These are phyloP conservation scores for Heimioporus sp. DNA, from an alignment of 768 basidiomycete genomes.

Conservation along the genomic window DNA sequence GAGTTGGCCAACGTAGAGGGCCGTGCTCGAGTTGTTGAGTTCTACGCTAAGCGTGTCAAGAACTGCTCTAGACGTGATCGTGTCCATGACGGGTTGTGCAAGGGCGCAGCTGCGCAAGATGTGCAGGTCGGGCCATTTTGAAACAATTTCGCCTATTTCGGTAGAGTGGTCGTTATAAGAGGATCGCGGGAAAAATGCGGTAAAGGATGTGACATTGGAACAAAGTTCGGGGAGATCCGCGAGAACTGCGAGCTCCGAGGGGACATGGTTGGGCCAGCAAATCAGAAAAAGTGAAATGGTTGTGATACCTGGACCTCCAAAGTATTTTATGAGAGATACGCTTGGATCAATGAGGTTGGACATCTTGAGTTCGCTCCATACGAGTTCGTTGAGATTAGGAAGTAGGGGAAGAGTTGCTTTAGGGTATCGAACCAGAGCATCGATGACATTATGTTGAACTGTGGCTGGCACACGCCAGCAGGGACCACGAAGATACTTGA, in stretches of 20 bases:
- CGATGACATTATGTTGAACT: slow-evolving; percentile 17
- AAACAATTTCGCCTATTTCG: slow-evolving; percentile 24
- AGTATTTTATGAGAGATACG: slow-evolving; percentile 24
- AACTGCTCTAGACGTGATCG: slow-evolving; percentile 1
- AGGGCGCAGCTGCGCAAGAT: slow-evolving; percentile 19
- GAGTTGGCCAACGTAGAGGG: slow-evolving; percentile 17
- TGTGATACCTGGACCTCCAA: slow-evolving; percentile 20
- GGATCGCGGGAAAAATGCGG: slow-evolving; percentile 24
- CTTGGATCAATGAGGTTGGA: slow-evolving; percentile 20
- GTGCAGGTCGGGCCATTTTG: slow-evolving; percentile 18
- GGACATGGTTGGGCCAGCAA: slow-evolving; percentile 24
- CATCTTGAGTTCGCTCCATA: slow-evolving; percentile 26
- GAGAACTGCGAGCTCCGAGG: slow-evolving; percentile 21
- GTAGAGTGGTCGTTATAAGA: slow-evolving; percentile 26
- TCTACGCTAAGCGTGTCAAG: slow-evolving; percentile 25
- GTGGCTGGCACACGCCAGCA: slow-evolving; percentile 16
- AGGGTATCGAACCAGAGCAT: slow-evolving; percentile 10
- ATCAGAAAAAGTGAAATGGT: slow-evolving; percentile 20
- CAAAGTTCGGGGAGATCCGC: slow-evolving; percentile 18
- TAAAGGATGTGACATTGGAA: slow-evolving; percentile 27
- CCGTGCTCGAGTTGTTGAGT: slow-evolving; percentile 24
- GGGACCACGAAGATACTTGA: slow-evolving; percentile 21
- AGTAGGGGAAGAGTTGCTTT: slow-evolving; percentile 20
- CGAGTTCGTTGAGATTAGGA: slow-evolving; percentile 23
- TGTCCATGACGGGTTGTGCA: slow-evolving; percentile 21